Percentiles rank a stretch among this genome's conserved stretches.
phyloP scores from a whole-genome alignment of 768 basidiomycete genomes.

The Aureoboletus auriporus region DNA sequence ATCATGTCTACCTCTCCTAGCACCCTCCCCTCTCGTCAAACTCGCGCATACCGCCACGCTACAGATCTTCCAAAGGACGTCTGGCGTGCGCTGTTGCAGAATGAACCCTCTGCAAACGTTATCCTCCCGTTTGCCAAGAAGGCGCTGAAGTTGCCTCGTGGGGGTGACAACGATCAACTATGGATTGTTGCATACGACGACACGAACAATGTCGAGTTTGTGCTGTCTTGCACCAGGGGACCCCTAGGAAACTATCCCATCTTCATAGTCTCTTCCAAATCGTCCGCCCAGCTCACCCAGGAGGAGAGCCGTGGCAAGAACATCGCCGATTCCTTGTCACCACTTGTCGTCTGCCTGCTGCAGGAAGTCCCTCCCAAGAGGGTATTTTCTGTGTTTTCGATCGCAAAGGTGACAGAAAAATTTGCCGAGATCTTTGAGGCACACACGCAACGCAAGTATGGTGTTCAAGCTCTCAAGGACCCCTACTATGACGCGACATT shows the following conservation, averaged over 20 bases:
- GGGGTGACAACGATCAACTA: conserved; percentile 2
- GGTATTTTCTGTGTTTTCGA: conserved; percentile 62
- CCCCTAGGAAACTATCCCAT: conserved; percentile 57
- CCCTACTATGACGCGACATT: conserved; percentile 66
- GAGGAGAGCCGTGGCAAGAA: conserved; percentile 7
- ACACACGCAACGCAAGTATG: conserved; percentile 1
- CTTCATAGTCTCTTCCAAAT: conserved; percentile 28
- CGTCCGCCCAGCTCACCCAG: conserved; percentile 7
- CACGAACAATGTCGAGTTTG: conserved; percentile 27
- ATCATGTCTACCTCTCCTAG: conserved; percentile 14
- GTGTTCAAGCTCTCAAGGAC: conserved; percentile 22
- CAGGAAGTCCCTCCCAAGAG: conserved; percentile 8
- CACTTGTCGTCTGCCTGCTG: conserved; percentile 13
- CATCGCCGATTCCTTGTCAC: conserved; percentile 3
- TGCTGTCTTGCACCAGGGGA: conserved; percentile 55
- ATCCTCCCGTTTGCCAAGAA: conserved; percentile 38
- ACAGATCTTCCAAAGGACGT: conserved; percentile 21
- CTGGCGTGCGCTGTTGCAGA: conserved; percentile 25
- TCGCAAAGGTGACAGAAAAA: conserved; percentile 38
- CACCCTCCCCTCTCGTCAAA: neutral
- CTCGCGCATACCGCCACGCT: conserved; percentile 2
- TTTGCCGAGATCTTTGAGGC: conserved; percentile 49
- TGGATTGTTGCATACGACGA: conserved; percentile 32
- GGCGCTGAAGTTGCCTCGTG: conserved; percentile 8
- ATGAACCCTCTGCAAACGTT: conserved; percentile 36